phyloP scores from a whole-genome alignment of 495 filamentous ascomycete species.

The Xylaria scruposa region DNA sequence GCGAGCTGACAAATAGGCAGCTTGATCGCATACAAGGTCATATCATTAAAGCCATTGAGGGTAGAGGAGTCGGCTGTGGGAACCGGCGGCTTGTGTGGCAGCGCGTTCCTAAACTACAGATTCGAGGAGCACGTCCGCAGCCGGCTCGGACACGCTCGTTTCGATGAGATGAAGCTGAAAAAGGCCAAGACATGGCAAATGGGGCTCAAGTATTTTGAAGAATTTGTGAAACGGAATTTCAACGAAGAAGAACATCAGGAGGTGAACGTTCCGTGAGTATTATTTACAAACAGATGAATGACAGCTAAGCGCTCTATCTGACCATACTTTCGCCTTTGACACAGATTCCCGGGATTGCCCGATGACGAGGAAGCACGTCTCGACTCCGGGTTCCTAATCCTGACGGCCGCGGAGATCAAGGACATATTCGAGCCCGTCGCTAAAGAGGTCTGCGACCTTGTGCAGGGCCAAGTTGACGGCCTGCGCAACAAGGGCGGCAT shows the following conservation, averaged over 20 bases:
- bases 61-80: slow-evolving; percentile 72
- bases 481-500: slow-evolving; percentile 66
- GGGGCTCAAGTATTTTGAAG: slow-evolving; percentile 70
- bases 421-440: slow-evolving; percentile 72
- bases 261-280: slow-evolving; percentile 67
- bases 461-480: slow-evolving; percentile 65
- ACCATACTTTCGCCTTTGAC: background rate
- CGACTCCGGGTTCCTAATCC: slow-evolving; percentile 68
- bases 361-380: slow-evolving; percentile 69
- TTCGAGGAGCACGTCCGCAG: slow-evolving; percentile 72
- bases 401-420: slow-evolving; percentile 65
- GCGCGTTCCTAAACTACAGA: slow-evolving; percentile 71
- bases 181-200: slow-evolving; percentile 73
- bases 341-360: slow-evolving; percentile 69
- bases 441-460: slow-evolving; percentile 65
- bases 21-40: slow-evolving; percentile 73
- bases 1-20: slow-evolving; percentile 47
- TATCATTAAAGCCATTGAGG: slow-evolving; percentile 61
- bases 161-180: slow-evolving; percentile 67
- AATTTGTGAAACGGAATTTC: slow-evolving; percentile 76
- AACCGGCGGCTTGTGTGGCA: slow-evolving; percentile 70
- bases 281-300: background rate
- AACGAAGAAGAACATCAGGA: slow-evolving; percentile 74
- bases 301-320: background rate
- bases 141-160: slow-evolving; percentile 60